phyloP scores from a whole-genome alignment of 2,329 filamentous ascomycete species.

The Calcarisporium arbuscula region DNA sequence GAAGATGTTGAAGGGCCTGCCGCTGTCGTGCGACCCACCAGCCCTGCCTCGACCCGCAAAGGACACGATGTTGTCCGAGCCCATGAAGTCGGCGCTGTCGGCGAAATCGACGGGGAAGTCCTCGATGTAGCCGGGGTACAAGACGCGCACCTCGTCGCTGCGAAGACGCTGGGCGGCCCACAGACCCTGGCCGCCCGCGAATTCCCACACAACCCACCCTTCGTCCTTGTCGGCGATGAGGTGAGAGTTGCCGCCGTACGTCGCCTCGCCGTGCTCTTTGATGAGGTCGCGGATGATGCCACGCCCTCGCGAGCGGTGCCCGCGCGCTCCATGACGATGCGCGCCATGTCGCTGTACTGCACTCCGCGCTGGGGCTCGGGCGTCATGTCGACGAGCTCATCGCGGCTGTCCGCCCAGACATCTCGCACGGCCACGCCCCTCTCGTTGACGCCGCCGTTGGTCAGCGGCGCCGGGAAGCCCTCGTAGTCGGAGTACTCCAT shows the following conservation, averaged over 20 bases:
- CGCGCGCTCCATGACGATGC: conserved; percentile 32
- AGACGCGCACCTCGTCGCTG: conserved; percentile 16
- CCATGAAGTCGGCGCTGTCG: conserved; percentile 17
- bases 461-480: conserved; percentile 35
- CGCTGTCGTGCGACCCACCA: conserved; percentile 18
- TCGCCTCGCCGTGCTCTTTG: conserved; percentile 31
- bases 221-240: conserved; percentile 29
- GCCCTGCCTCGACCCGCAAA: conserved; percentile 19
- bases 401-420: conserved; percentile 32
- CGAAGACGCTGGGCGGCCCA: conserved; percentile 20
- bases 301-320: conserved; percentile 33
- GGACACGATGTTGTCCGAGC: conserved; percentile 18
- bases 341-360: conserved; percentile 34
- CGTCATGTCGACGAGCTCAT: conserved; percentile 32
- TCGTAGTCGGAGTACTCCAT: conserved; percentile 30
- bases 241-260: conserved; percentile 36
- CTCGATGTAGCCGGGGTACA: conserved; percentile 22
- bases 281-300: conserved; percentile 33
- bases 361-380: conserved; percentile 32
- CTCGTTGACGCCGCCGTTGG: conserved; percentile 37
- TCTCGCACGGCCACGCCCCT: conserved; percentile 33
- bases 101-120: conserved; percentile 18
- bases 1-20: conserved; percentile 20
- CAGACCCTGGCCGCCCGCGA: conserved; percentile 17
- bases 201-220: conserved; percentile 22